Conservation (phyloP, 805 yeast genomes). For the Candida qinlingensis region DNA sequence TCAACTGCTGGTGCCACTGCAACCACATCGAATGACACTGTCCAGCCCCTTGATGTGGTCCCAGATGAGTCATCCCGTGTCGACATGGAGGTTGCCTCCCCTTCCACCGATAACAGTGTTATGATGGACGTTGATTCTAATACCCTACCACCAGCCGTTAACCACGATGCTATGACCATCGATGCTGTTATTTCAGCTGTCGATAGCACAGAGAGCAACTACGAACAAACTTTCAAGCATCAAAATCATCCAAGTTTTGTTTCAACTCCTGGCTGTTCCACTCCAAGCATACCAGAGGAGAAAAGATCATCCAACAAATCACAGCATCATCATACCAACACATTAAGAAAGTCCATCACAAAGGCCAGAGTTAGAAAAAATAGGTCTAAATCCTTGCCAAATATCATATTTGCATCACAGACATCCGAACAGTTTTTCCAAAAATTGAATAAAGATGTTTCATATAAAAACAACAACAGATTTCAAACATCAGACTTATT, state of each 20-base stretch:
- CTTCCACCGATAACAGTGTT: neutral
- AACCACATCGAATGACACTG: slow-evolving; percentile 4
- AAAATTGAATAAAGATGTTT: slow-evolving; percentile 10
- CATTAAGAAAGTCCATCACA: slow-evolving; percentile 7
- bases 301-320: neutral
- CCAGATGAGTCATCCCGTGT: slow-evolving; percentile 4
- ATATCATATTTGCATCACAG: slow-evolving; percentile 14
- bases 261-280: slow-evolving; percentile 12
- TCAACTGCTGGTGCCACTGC: slow-evolving; percentile 15
- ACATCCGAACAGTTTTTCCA: slow-evolving; percentile 1
- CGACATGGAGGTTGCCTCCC: neutral
- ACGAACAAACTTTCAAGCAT: slow-evolving; percentile 6
- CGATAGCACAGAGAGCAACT: neutral
- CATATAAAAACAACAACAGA: slow-evolving; percentile 15
- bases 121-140: slow-evolving; percentile 16
- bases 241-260: slow-evolving; percentile 11
- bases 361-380: slow-evolving; percentile 19
- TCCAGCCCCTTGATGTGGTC: slow-evolving; percentile 5
- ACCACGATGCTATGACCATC: slow-evolving; percentile 8
- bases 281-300: slow-evolving; percentile 3
- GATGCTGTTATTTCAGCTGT: slow-evolving; percentile 10
- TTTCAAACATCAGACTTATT: neutral
- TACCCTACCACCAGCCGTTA: slow-evolving; percentile 1
- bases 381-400: slow-evolving; percentile 26
- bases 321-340: slow-evolving; percentile 1